Conservation (phyloP, 352 stramenopile species). For the Phytophthora vignae region DNA sequence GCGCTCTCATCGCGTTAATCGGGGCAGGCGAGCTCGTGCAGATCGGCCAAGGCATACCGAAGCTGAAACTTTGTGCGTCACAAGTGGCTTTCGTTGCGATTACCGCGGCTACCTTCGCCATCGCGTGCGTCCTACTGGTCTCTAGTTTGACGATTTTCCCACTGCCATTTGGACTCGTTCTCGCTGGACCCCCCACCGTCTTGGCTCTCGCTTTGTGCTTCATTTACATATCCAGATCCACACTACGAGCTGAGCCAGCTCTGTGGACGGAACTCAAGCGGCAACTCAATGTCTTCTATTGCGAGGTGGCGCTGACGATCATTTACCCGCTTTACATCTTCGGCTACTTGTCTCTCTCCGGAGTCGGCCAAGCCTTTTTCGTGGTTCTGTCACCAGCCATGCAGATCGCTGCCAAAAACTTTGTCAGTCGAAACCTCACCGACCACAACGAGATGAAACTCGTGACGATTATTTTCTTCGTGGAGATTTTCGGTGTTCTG, state of each 20-base stretch:
- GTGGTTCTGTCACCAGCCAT: not conserved
- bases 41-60: not conserved
- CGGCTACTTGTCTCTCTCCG: not conserved
- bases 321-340: not conserved
- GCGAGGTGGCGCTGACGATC: not conserved
- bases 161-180: not conserved
- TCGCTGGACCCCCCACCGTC: not conserved
- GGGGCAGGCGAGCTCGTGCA: not conserved
- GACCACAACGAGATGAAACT: not conserved
- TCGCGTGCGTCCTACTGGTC: not conserved
- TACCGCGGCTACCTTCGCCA: not conserved
- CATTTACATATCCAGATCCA: not conserved
- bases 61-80: not conserved
- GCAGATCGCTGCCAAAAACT: not conserved
- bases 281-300: not conserved
- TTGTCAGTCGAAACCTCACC: not conserved
- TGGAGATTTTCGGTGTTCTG: not conserved
- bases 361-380: not conserved
- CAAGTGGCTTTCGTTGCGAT: not conserved
- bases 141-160: not conserved
- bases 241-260: not conserved
- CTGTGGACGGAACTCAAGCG: not conserved
- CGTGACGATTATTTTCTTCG: not conserved
- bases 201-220: not conserved
- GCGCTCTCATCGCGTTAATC: not conserved